These are phyloP conservation scores for Alternaria brassicae DNA, from an alignment of 2,329 filamentous ascomycete species.

Conservation along the genomic window DNA sequence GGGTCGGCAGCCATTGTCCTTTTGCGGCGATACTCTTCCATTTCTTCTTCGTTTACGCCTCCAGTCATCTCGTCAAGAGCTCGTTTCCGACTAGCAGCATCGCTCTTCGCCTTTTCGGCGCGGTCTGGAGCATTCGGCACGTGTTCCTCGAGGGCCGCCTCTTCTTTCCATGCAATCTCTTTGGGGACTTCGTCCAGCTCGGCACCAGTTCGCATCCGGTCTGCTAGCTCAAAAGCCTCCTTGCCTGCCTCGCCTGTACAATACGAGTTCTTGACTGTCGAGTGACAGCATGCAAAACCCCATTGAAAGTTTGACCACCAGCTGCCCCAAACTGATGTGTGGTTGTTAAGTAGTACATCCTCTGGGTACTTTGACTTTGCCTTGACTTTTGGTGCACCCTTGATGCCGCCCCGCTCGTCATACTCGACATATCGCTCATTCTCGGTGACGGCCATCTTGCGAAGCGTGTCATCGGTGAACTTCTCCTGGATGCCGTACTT, in stretches of 20 bases:
- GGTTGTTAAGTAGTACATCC: slow-evolving; percentile 87
- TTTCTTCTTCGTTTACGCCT: slow-evolving; percentile 80
- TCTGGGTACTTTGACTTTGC: slow-evolving; percentile 92
- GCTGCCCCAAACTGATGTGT: slow-evolving; percentile 91
- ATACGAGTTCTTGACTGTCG: slow-evolving; percentile 93
- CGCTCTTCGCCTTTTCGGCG: slow-evolving; percentile 51
- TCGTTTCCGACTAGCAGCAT: slow-evolving; percentile 67
- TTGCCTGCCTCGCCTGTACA: slow-evolving; percentile 93
- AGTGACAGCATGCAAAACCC: slow-evolving; percentile 97
- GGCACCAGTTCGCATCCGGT: slow-evolving; percentile 62
- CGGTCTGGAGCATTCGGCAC: slow-evolving; percentile 54
- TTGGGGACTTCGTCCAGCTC: slow-evolving; percentile 54
- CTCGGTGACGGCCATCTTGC: slow-evolving; percentile 73
- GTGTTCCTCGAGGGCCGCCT: slow-evolving; percentile 51
- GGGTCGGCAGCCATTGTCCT: slow-evolving; percentile 78
- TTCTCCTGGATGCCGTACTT: slow-evolving; percentile 80
- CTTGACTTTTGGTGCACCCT: slow-evolving; percentile 78
- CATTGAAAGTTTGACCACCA: slow-evolving; percentile 97
- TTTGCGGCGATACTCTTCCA: slow-evolving; percentile 84
- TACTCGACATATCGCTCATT: slow-evolving; percentile 93
- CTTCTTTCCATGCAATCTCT: slow-evolving; percentile 53
- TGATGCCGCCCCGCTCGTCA: slow-evolving; percentile 86
- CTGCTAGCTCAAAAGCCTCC: slow-evolving; percentile 77
- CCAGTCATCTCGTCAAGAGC: slow-evolving; percentile 79
- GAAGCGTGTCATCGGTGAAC: slow-evolving; percentile 67